Base-by-base conservation (phyloP, 345 rosid genomes). In the Populus alba region DNA sequence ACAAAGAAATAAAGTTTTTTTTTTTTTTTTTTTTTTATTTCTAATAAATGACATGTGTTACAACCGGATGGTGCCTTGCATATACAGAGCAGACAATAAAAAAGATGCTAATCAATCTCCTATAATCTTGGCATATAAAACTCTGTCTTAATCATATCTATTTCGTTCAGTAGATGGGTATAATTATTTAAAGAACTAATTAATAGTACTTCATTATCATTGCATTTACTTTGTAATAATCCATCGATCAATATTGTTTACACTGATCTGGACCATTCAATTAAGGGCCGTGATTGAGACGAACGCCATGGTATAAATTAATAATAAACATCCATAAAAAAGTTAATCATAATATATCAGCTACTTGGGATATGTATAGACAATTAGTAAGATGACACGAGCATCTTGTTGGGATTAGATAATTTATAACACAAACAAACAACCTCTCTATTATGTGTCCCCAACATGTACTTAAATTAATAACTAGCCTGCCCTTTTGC, bases 391-490 rank as follows among this genome's bases (percentile, higher is more conserved):
- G 80, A 57, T 10, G 70, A 53, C 68, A 71, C 33, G 18, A 55
- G 66, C 77, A 71, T 22, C 6, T 41, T 72, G 70, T 53, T 33
- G 59, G 77, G 43, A 66, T 71, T 75, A 75, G 61, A 71, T 17
- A 71, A 73, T 35, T 38, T 13, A 39, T 7, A 41, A 55, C 69
- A 71, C 68, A 66, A 18, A 1, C 49, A 73, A 49, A 51, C 76
- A 63, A 69, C 68, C 49, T 55, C 49, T 55, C 67, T 22, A 74
- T 63, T 9, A 37, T 55, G 57, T 38, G 71, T 75, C 73, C 66
- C 81, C 66, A 75, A 53, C 74, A 70, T 41, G 76, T 61, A 78
- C 75, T 71, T 66, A 41, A 82, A 29, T n/a, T 75, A 82, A 70
- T 67, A 75, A 59, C 75, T 47, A 53, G 72, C 51, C 63, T 47